Percentiles rank a stretch among this genome's conserved stretches.
Evolutionary conservation across 805 yeast genomes (phyloP).

Genomic region (Kazachstania psychrophila): DNA sequence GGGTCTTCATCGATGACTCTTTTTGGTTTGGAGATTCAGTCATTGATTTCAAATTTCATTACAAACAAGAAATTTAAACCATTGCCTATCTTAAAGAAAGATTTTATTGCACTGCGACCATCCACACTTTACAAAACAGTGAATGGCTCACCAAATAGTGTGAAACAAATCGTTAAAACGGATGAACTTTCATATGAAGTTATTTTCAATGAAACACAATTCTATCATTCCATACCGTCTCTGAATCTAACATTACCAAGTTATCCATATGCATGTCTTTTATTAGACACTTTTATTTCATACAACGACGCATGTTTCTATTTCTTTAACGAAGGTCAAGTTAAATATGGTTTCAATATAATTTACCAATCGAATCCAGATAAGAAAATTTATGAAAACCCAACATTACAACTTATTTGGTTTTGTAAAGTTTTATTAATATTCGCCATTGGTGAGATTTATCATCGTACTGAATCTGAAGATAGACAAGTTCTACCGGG

Average conservation of each 20-base stretch:
- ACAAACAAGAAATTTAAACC: slow-evolving; percentile 14
- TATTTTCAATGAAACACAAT: neutral
- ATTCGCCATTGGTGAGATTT: slow-evolving; percentile 78
- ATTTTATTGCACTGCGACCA: slow-evolving; percentile 3
- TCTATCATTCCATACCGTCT: neutral
- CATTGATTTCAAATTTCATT: slow-evolving; percentile 39
- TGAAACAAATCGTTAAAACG: neutral
- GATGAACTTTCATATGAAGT: neutral
- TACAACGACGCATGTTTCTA: slow-evolving; percentile 81
- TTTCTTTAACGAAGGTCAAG: slow-evolving; percentile 74
- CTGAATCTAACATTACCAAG: slow-evolving; percentile 41
- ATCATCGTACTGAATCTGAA: slow-evolving; percentile 47
- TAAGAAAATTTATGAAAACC: slow-evolving; percentile 34
- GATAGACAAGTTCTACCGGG: slow-evolving; percentile 46
- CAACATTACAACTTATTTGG: slow-evolving; percentile 69
- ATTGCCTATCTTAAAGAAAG: slow-evolving; percentile 9
- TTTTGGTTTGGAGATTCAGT: slow-evolving; percentile 69
- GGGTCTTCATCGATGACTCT: slow-evolving; percentile 80
- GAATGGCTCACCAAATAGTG: neutral
- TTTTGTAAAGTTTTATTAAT: slow-evolving; percentile 65
- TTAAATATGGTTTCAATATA: slow-evolving; percentile 54
- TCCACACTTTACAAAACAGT: neutral
- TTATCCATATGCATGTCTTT: slow-evolving; percentile 62
- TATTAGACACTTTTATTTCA: slow-evolving; percentile 67
- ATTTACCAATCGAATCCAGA: slow-evolving; percentile 34